phyloP scores from a whole-genome alignment of 371 early-diverging fungal genomes.

The Mortierella sp. region DNA sequence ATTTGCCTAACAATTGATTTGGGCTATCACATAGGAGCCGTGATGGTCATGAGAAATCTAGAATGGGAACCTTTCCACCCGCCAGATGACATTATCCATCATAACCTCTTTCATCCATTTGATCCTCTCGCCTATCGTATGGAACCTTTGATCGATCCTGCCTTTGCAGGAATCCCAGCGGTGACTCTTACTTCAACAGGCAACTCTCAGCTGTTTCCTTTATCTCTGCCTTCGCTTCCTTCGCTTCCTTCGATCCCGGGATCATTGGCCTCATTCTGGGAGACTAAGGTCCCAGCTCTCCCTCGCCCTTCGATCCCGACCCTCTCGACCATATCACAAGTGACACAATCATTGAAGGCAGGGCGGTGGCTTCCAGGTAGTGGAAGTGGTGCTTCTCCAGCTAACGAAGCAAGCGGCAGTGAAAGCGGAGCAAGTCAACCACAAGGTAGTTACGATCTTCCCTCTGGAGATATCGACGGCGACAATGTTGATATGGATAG shows the following conservation, averaged over 20 bases:
- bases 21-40: constrained; percentile 54
- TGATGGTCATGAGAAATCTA: constrained; percentile 69
- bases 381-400: background rate
- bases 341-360: constrained; percentile 44
- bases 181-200: constrained; percentile 40
- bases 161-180: constrained; percentile 65
- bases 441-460: no score
- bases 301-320: constrained; percentile 45
- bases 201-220: constrained; percentile 31
- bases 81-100: constrained; percentile 61
- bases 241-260: constrained; percentile 35
- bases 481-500: no score
- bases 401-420: no score
- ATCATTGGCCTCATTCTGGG: constrained; percentile 45
- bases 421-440: no score
- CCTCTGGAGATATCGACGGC: no score
- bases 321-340: constrained; percentile 30
- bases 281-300: constrained; percentile 37
- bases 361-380: constrained; percentile 38
- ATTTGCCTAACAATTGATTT: no score
- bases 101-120: constrained; percentile 76
- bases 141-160: constrained; percentile 68
- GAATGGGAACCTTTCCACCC: constrained; percentile 61
- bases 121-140: constrained; percentile 76
- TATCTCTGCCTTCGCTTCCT: constrained; percentile 39